Percentiles rank a stretch among this genome's conserved stretches.
Conservation (phyloP, 2,329 filamentous ascomycete species). For the Drechslerella dactyloides region DNA sequence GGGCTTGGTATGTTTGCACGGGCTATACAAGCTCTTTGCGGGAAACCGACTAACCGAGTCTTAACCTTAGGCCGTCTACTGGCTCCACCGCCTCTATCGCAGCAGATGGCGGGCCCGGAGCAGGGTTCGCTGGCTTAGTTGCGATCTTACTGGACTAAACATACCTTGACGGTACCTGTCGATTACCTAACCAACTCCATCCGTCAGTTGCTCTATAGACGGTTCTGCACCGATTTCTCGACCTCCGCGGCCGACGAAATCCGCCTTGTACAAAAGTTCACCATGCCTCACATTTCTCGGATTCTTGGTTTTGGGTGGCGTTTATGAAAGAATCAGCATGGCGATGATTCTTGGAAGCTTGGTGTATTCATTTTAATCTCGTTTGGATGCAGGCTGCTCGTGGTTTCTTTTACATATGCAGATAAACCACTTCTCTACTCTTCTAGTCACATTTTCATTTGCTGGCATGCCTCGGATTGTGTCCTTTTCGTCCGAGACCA, state of each 20-base stretch:
- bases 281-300: constrained; percentile 25
- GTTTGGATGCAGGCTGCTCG: constrained; percentile 22
- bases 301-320: constrained; percentile 31
- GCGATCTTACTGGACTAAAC: background rate
- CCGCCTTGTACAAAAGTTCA: constrained; percentile 46
- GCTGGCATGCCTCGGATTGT: background rate
- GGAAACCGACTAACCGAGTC: too few relatives aligned
- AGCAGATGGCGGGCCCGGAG: constrained; percentile 33
- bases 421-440: constrained; percentile 49
- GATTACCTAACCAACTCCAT: background rate
- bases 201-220: background rate
- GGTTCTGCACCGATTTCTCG: background rate
- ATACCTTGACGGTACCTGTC: background rate
- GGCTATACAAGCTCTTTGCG: background rate
- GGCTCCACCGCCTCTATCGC: constrained; percentile 43
- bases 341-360: constrained; percentile 23
- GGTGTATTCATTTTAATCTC: constrained; percentile 18
- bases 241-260: background rate
- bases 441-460: constrained; percentile 23
- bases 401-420: constrained; percentile 16
- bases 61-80: constrained; percentile 30
- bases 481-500: too few relatives aligned
- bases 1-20: constrained; percentile 29
- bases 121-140: constrained; percentile 40
- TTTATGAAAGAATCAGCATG: constrained; percentile 45